phyloP scores from a whole-genome alignment of 441 rosid species.

The Syzygium syzygioides region DNA sequence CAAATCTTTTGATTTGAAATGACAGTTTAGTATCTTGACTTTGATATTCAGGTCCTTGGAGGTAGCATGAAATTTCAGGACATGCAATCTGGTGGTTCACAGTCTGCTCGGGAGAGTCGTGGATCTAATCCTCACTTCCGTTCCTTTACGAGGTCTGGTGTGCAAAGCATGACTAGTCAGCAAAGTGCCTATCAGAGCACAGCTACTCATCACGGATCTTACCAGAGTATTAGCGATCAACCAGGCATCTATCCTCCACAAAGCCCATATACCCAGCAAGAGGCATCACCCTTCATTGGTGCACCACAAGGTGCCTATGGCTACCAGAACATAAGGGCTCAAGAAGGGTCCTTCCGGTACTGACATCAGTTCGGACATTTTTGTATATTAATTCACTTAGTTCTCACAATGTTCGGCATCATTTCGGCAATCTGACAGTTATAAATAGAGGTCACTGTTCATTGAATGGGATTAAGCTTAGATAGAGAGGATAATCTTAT shows the following conservation, averaged over 20 bases:
- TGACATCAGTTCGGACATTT: conserved; percentile 9
- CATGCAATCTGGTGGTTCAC: conserved; percentile 19
- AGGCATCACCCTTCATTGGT: not conserved
- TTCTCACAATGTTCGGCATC: not conserved
- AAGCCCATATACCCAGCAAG: conserved; percentile 8
- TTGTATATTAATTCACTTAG: not conserved
- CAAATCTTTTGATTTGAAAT: not conserved
- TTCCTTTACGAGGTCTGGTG: conserved; percentile 20
- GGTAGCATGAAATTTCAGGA: conserved; percentile 28
- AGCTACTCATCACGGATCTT: not conserved
- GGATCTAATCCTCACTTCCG: conserved; percentile 25
- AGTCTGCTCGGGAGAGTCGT: conserved; percentile 10
- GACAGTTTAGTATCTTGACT: not conserved
- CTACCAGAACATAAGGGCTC: conserved; percentile 18
- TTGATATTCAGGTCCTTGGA: conserved; percentile 21
- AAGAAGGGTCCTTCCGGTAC: conserved; percentile 31
- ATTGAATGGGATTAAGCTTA: not conserved
- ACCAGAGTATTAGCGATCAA: not conserved
- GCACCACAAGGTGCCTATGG: conserved; percentile 18
- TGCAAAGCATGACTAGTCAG: conserved; percentile 16
- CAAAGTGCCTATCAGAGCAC: conserved; percentile 14
- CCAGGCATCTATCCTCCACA: conserved; percentile 5
- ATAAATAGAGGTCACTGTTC: not conserved
- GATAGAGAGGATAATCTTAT: not conserved
- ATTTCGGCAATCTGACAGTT: not conserved